Evolutionary conservation across 441 rosid species (phyloP), one percentile per base, ranked within the genome.

Genomic region (Kokia cookei): DNA sequence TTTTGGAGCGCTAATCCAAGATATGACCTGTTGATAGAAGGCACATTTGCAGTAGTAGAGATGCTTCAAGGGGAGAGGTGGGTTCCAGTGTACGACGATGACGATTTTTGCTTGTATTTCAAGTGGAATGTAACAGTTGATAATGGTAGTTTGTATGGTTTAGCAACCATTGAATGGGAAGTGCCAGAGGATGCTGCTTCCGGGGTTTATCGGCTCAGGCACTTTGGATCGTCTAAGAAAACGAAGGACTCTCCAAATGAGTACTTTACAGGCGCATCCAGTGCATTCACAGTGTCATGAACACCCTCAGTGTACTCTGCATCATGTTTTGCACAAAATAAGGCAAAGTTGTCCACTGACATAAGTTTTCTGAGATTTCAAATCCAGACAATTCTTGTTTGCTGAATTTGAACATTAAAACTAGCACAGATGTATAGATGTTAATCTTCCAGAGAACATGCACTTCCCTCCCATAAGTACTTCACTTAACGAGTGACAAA

Each of bases 1-100:
- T 89, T 86, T 61, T 89, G 86, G 89, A 85, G 89, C 19, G 82
- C 90, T 0, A 82, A 87, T 71, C 91, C 91, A 2, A 87, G 88
- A 67, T 83, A 85, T 57, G 93, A 85, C 75, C 76, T 85, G 24
- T 63, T 89, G 68, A 87, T 87, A n/a, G 89, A 84, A 74, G 93
- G 90, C 57, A 85, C 91, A 6, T 87, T 82, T 71, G 84, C 85
- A 0, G 89, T 83, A 9, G 88, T 84, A 7, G 91, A 89, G 75
- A 86, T 73, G 82, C 89, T 90, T 27, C 80, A 71, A 54, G 81
- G 75, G 37, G n/a, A 74, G 22, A 37, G 73, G 8, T 90, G 92
- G 90, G 59, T 81, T 54, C 87, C 87, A 6, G 81, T 75, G 40
- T 82, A 81, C 32, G 90, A 90, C 40, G 94, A 86, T n/a, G 90